These are phyloP conservation scores for Hanseniaspora lachancei DNA, from an alignment of 805 yeast species.

Conservation along the genomic window DNA sequence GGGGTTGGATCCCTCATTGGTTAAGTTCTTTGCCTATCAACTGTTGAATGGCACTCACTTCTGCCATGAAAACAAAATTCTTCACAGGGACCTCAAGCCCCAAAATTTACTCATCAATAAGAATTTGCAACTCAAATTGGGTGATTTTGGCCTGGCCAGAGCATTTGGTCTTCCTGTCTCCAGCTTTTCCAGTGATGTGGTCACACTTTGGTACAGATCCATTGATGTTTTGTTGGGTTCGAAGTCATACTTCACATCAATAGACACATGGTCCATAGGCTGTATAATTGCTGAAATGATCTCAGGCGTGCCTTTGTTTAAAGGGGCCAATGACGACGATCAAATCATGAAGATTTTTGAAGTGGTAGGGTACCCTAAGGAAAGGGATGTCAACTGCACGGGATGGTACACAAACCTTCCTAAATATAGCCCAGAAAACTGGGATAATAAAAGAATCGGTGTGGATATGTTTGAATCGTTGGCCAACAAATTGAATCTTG, in stretches of 20 bases:
- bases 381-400: conserved; percentile 36
- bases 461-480: conserved; percentile 21
- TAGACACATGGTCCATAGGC: conserved; percentile 98
- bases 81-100: conserved; percentile 93
- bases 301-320: conserved; percentile 84
- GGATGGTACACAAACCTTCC: conserved; percentile 92
- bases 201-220: conserved; percentile 93
- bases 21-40: conserved; percentile 86
- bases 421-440: conserved; percentile 84
- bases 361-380: conserved; percentile 79
- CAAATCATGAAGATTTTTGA: conserved; percentile 90
- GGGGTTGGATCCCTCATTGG: conserved; percentile 39
- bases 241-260: conserved; percentile 93
- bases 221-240: conserved; percentile 95
- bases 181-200: conserved; percentile 96
- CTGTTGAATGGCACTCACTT: conserved; percentile 79
- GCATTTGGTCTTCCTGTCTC: conserved; percentile 96
- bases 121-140: conserved; percentile 83
- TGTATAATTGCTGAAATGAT: conserved; percentile 98
- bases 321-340: conserved; percentile 96
- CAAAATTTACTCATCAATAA: conserved; percentile 89
- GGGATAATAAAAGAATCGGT: conserved; percentile 44
- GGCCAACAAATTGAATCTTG: conserved; percentile 25
- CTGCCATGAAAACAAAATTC: conserved; percentile 86
- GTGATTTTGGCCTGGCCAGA: conserved; percentile 90